phyloP scores from a whole-genome alignment of 768 basidiomycete species.

The Rhizopogon salebrosus region DNA sequence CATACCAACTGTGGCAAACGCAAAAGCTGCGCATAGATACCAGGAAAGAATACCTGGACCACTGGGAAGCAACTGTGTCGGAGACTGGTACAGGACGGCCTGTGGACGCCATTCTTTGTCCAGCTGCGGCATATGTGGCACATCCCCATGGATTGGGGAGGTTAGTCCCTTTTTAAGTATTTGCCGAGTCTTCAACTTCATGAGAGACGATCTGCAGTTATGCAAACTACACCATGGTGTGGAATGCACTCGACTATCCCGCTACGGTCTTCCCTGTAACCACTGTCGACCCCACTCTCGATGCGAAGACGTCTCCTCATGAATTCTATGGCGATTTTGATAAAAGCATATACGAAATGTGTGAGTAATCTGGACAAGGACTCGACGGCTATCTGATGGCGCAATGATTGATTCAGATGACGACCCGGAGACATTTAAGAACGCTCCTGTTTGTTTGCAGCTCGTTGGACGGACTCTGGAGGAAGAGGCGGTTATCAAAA shows the following conservation, averaged over 20 bases:
- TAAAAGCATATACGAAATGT: slow-evolving; percentile 43
- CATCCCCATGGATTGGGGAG: slow-evolving; percentile 55
- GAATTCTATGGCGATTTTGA: slow-evolving; percentile 46
- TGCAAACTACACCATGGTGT: slow-evolving; percentile 51
- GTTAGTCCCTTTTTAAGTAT: slow-evolving; percentile 29
- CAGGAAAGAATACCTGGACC: slow-evolving; percentile 52
- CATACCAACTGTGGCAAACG: slow-evolving; percentile 64
- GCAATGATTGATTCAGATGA: slow-evolving; percentile 44
- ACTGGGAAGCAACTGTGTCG: slow-evolving; percentile 51
- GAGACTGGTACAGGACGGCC: slow-evolving; percentile 64
- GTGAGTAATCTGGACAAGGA: slow-evolving; percentile 32
- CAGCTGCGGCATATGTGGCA: slow-evolving; percentile 56
- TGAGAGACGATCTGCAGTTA: slow-evolving; percentile 30
- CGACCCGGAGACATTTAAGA: slow-evolving; percentile 46
- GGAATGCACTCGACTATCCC: slow-evolving; percentile 64
- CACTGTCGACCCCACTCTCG: slow-evolving; percentile 47
- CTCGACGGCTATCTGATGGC: background rate
- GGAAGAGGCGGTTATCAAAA: slow-evolving; percentile 68
- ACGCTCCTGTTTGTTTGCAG: slow-evolving; percentile 62
- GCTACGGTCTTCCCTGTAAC: slow-evolving; percentile 61
- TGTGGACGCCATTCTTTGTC: slow-evolving; percentile 69
- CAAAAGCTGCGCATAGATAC: slow-evolving; percentile 43
- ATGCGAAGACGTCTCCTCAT: slow-evolving; percentile 39
- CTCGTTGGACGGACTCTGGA: slow-evolving; percentile 64
- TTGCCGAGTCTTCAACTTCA: background rate